Conservation (phyloP, 1,139 yeast genomes). For the Pichia sp. region DNA sequence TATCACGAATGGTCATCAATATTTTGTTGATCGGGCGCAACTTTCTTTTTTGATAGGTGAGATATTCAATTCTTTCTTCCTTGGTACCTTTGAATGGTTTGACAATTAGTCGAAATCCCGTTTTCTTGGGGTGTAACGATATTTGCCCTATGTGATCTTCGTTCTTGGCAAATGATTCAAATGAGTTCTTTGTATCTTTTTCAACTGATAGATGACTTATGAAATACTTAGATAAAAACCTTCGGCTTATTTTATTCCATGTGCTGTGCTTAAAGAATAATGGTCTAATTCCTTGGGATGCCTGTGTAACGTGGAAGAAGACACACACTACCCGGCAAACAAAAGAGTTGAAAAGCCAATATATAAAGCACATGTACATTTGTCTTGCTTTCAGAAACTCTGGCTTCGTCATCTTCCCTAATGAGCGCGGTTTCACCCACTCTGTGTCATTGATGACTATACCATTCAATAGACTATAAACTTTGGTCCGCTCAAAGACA, state of each 20-base stretch:
- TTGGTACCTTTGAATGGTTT: constrained; percentile 37
- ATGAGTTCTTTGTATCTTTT: constrained; percentile 18
- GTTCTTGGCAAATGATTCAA: constrained; percentile 15
- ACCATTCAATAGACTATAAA: constrained; percentile 25
- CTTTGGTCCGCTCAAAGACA: constrained; percentile 27
- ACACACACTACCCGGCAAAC: constrained; percentile 42
- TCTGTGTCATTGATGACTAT: constrained; percentile 35
- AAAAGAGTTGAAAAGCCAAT: constrained; percentile 51
- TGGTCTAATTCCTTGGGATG: constrained; percentile 34
- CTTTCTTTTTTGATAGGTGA: constrained; percentile 24
- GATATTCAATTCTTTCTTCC: constrained; percentile 25
- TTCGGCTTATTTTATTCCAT: constrained; percentile 45
- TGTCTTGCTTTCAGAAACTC: constrained; percentile 31
- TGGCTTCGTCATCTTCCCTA: constrained; percentile 29
- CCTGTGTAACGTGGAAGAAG: constrained; percentile 65
- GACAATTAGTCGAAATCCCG: constrained; percentile 53
- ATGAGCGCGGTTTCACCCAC: constrained; percentile 39
- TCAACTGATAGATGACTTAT: constrained; percentile 26
- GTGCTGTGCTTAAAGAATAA: constrained; percentile 50
- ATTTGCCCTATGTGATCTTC: constrained; percentile 22
- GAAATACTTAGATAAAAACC: constrained; percentile 38
- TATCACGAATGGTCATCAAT: constrained; percentile 14
- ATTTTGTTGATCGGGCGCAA: constrained; percentile 33
- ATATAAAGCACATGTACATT: constrained; percentile 37
- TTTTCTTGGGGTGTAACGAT: constrained; percentile 48